Base-by-base conservation (phyloP, 768 basidiomycete genomes). In the Pulveroboletus sp. region DNA sequence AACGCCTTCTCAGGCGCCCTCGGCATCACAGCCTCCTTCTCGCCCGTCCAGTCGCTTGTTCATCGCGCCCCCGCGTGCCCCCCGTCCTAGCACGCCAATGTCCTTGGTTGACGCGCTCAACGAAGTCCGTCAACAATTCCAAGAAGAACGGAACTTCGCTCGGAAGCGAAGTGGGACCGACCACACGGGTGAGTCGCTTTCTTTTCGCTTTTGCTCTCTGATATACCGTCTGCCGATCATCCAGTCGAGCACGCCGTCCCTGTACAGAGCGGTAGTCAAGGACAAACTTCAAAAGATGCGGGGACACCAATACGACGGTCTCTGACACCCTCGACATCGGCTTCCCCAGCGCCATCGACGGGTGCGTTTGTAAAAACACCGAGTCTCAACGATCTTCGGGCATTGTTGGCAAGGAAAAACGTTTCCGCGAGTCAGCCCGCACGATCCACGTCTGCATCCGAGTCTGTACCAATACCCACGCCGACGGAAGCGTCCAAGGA, bases 21-120 rank as follows among this genome's bases (percentile, higher is more conserved):
- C 47, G 3, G 53, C 45, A 9, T 42, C 50, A 1, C 57, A 50
- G 30, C 24, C 54, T 16, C 26, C 42, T 1, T 3, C 31, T 12
- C 36, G 37, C 12, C 24, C 55, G 4, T 27, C 56, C 8, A 45
- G 48, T 11, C 60, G 36, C 1, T 58, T 51, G 12, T 22, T 56
- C 26, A 62, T 65, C 30, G 53, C 50, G 11, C 63, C 63, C 12
- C 63, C 65, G 5, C 63, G 61, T 26, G 7, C 58, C 1, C 63
- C 61, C 13, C 44, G 43, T 1, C 43, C 53, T 11, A 27, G 27
- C 11, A 24, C 53, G 26, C 53, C 56, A 3, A 48, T 59, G 51
- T 51, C 64, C 0, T 42, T 65, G 13, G 50, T 50, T 5, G 63
- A 68, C 1, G 45, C 22, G 17, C 51, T 65, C 22, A 66, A 68